phyloP scores from a whole-genome alignment of 179 eudicot species.

The Amaranthus tricolor region DNA sequence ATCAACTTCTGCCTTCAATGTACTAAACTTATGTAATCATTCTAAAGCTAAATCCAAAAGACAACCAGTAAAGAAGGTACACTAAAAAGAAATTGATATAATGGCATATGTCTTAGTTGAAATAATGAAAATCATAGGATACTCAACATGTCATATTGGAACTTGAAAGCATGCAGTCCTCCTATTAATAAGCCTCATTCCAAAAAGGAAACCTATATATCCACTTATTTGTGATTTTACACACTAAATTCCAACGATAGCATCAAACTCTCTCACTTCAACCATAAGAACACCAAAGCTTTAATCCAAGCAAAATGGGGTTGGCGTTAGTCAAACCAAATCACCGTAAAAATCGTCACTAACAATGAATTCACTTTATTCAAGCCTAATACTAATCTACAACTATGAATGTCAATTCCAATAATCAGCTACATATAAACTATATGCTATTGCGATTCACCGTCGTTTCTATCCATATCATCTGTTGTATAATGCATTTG shows the following conservation, averaged over 20 bases:
- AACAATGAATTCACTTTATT: no score
- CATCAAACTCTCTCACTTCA: neutral
- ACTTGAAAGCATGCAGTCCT: conserved; percentile 1
- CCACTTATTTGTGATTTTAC: neutral
- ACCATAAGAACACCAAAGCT: no score
- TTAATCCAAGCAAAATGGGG: no score
- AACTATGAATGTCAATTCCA: no score
- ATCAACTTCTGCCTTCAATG: neutral
- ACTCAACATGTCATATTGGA: neutral
- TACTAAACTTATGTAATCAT: neutral
- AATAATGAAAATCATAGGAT: neutral
- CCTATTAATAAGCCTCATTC: neutral
- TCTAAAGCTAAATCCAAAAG: neutral
- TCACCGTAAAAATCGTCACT: no score
- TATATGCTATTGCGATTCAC: no score
- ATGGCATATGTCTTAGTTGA: neutral
- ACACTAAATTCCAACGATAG: neutral
- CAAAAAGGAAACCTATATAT: neutral
- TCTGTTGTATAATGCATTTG: no score
- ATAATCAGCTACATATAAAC: no score
- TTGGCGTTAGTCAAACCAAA: no score
- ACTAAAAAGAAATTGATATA: neutral
- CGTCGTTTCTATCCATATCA: neutral
- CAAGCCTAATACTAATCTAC: no score
- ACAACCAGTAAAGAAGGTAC: neutral